Evolutionary conservation across 345 rosid genomes (phyloP), one percentile per base, ranked within the genome.

Genomic region (Nasturtium officinale): DNA sequence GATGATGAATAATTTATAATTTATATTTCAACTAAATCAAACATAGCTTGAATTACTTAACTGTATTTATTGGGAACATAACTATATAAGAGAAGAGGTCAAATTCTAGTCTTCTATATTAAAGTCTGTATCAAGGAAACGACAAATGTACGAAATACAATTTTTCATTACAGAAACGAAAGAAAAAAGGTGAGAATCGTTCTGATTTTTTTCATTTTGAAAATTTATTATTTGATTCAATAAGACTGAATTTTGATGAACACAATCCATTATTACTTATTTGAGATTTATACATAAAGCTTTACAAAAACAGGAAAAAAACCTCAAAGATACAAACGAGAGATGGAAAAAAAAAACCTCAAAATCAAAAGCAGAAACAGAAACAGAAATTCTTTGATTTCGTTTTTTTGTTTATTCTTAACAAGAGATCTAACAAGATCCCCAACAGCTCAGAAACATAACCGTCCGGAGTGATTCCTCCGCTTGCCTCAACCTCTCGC

Each of bases 391-490:
- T 47, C n/a, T 33, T 45, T 1, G 6, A 37, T 33, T 65, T 50
- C 9, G 38, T 9, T 38, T 26, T 1, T 17, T 4, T 6, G 4
- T 23, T 2, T 23, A 1, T 23, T 23, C n/a, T n/a, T n/a, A n/a
- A n/a, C 16, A n/a, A 25, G 17, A 51, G 70, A 76, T 77, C 70
- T 74, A 79, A 69, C 78, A 82, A 42, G 92, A 88, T 71, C 85
- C 92, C 97, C 97, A 91, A 65, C 96, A 91, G 80, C 94, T 89
- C 80, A 92, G 77, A 75, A 75, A 92, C 96, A 92, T 89, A 51
- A 92, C 82, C 3, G 87, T 92, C 67, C 96, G 67, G 0, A 92
- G 76, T 23, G 97, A 88, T 65, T 92, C 96, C 81, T 92, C 97
- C 0, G 90, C 87, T 59, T 80, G 87, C 61, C 71, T 84, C 30